Evolutionary conservation across 768 basidiomycete species (phyloP).

Genomic region (Gymnopilus junonius): DNA sequence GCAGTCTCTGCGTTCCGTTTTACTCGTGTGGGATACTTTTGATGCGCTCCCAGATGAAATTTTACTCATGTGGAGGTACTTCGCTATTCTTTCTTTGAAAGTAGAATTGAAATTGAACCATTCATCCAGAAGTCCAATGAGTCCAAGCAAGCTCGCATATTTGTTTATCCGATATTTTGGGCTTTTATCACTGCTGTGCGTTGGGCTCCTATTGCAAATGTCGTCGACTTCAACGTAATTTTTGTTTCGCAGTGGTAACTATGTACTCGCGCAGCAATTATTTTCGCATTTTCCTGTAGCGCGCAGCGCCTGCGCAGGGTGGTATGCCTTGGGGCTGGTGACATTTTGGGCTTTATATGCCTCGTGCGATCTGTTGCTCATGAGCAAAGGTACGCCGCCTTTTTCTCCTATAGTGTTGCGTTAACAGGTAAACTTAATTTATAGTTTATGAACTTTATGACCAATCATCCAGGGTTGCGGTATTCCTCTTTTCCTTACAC

Average conservation of each 20-base stretch:
- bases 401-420: neutral
- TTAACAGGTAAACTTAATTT: neutral
- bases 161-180: conserved; percentile 12
- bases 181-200: conserved; percentile 5
- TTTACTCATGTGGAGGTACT: conserved; percentile 14
- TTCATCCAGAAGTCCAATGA: neutral
- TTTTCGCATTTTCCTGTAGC: neutral
- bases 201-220: neutral
- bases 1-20: conserved; percentile 12
- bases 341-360: conserved; percentile 6
- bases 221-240: neutral
- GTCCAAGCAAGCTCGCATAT: conserved; percentile 12
- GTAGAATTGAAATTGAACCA: neutral
- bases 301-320: conserved; percentile 1
- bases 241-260: neutral
- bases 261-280: neutral
- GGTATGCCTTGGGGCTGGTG: conserved; percentile 4
- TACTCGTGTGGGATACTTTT: conserved; percentile 11
- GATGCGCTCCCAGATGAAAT: conserved; percentile 10
- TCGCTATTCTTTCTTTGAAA: neutral
- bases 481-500: neutral
- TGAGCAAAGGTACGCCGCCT: neutral
- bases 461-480: neutral
- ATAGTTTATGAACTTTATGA: conserved; percentile 10
- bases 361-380: conserved; percentile 4